Evolutionary conservation across 257 asterid genomes (phyloP), one percentile per base, ranked within the genome.

Genomic region (Handroanthus guayacan): DNA sequence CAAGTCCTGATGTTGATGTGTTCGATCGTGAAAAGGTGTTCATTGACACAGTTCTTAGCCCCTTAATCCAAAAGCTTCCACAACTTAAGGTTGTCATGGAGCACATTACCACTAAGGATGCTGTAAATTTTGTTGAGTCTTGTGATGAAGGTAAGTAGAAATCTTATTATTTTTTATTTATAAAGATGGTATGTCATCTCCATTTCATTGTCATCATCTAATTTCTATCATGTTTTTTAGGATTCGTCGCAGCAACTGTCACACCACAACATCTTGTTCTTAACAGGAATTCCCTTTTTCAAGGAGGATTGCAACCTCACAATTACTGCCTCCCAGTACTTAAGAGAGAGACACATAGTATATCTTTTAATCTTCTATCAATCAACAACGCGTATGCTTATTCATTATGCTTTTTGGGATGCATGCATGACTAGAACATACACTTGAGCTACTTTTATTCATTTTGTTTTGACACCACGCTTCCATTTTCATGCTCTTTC

Each of bases 251-350:
- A 16, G 99, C 99, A 72, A 95, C 99, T 5, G 96, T 95, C 83
- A 95, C 99, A 47, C 99, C 99, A 13, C 99, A 95, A 17, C 99
- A 95, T 88, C 92, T 95, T 69, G 86, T 91, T 80, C 91, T 95
- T 9, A 95, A 92, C 78, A 87, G 98, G 86, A 95, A 95, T 85
- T 83, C 98, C 79, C 88, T 95, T 74, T 95, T 95, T 55, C 92
- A 92, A 82, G 99, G 99, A 76, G 98, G 99, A 75, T 56, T 95
- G 65, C 98, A 85, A 73, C 99, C 99, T 41, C 99, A 95, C 75
- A 89, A 86, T 83, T 95, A 86, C 72, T 95, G 98, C 75, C 99
- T 92, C 67, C 99, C 99, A 41, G 94, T 95, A 67, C 87, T 95
- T 17, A 95, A 95, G 82, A 87, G 99, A 75, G 98, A 95, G 85